phyloP scores from a whole-genome alignment of 345 rosid species.

The Hibiscus trionum region DNA sequence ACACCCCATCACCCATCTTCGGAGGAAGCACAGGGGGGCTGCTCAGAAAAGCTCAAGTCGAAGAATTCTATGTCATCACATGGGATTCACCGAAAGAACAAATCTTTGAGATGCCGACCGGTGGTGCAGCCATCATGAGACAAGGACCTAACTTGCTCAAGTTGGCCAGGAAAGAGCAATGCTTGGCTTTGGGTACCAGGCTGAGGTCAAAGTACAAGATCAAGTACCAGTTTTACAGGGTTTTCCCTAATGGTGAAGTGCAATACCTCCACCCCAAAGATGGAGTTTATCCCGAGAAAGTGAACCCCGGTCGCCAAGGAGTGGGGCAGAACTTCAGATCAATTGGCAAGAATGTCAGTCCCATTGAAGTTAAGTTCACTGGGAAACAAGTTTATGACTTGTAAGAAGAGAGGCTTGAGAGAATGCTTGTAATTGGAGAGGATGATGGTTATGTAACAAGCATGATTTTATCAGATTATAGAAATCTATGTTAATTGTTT shows the following conservation, averaged over 20 bases:
- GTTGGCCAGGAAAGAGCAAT: background rate
- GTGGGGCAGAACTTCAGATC: background rate
- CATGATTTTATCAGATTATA: background rate
- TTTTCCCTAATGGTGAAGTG: background rate
- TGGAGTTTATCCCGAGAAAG: background rate
- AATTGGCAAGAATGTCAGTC: constrained; percentile 1
- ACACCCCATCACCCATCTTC: constrained; percentile 1
- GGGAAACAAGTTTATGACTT: constrained; percentile 1
- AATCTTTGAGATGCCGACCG: background rate
- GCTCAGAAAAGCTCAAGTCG: background rate
- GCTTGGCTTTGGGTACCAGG: background rate
- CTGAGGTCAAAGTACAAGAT: background rate
- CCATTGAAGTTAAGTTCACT: background rate
- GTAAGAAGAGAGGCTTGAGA: background rate
- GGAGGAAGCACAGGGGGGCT: background rate
- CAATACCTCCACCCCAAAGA: background rate
- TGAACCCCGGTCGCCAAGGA: background rate
- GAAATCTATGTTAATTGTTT: background rate
- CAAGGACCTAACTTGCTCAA: constrained; percentile 1
- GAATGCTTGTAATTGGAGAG: background rate
- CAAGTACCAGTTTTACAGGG: background rate
- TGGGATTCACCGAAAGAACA: background rate
- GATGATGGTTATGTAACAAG: background rate
- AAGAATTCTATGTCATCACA: background rate
- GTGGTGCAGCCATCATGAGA: background rate